phyloP scores from a whole-genome alignment of 2,329 filamentous ascomycete genomes.

The Alternaria alternata region DNA sequence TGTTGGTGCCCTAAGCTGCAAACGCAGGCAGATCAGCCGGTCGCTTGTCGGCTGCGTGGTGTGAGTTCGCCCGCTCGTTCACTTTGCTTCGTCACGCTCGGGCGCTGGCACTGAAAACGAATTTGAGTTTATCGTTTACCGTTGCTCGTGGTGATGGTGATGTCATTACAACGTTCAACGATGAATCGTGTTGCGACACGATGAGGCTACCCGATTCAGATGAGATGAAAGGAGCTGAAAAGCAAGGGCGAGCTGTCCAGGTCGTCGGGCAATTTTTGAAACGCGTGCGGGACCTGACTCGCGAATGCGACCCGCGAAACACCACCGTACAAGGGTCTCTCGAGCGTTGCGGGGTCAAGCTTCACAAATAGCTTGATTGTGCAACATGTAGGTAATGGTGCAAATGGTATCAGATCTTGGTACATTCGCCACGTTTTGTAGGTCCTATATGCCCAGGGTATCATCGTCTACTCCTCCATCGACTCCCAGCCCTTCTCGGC shows the following conservation, averaged over 20 bases:
- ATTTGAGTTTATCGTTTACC: neutral
- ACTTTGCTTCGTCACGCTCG: slow-evolving; percentile 8
- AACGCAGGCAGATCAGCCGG: slow-evolving; percentile 23
- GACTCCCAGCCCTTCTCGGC: slow-evolving; percentile 51
- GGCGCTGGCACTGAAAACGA: neutral
- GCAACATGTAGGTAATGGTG: neutral
- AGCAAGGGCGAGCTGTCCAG: slow-evolving; percentile 12
- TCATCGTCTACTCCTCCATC: slow-evolving; percentile 51
- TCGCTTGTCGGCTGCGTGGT: slow-evolving; percentile 3
- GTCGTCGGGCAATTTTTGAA: slow-evolving; percentile 22
- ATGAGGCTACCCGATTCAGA: slow-evolving; percentile 4
- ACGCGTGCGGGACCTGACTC: slow-evolving; percentile 13
- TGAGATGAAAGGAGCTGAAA: slow-evolving; percentile 26
- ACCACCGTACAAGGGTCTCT: neutral
- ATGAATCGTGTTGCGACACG: neutral
- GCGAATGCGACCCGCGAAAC: slow-evolving; percentile 4
- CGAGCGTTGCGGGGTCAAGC: slow-evolving; percentile 3
- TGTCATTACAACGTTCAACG: neutral
- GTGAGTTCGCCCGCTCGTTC: neutral
- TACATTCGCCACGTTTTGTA: neutral
- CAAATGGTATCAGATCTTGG: neutral
- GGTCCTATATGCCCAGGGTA: slow-evolving; percentile 22
- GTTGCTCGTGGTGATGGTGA: neutral
- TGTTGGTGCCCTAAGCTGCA: slow-evolving; percentile 9
- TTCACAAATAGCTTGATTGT: slow-evolving; percentile 4